Conservation (phyloP, 177 flowering plant species). For the Vitis hybrid region DNA sequence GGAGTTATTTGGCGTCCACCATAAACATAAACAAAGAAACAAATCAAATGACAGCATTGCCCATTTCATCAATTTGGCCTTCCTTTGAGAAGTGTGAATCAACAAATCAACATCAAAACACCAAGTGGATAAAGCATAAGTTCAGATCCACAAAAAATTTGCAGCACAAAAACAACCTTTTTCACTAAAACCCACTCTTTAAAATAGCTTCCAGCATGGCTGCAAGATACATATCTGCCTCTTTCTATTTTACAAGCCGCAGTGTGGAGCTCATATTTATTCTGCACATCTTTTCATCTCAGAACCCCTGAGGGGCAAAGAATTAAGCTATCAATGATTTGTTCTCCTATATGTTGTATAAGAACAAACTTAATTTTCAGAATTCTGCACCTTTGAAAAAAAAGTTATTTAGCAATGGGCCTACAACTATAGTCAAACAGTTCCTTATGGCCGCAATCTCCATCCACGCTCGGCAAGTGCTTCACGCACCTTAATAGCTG, state of each 20-base stretch:
- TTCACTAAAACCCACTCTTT: not conserved
- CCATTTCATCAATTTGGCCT: too few relatives aligned
- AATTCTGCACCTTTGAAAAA: not conserved
- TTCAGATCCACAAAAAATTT: too few relatives aligned
- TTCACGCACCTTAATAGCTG: slow-evolving; percentile 66
- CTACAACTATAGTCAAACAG: slow-evolving; percentile 2
- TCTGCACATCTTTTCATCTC: not conserved
- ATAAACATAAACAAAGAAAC: too few relatives aligned
- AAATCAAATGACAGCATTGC: too few relatives aligned
- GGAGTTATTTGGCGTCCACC: too few relatives aligned
- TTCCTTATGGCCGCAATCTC: slow-evolving; percentile 54
- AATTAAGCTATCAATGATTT: not conserved
- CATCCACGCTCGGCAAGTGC: slow-evolving; percentile 90
- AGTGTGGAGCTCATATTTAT: not conserved
- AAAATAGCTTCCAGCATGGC: not conserved
- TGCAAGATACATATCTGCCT: not conserved
- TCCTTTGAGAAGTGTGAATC: too few relatives aligned
- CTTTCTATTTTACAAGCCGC: slow-evolving; percentile 29
- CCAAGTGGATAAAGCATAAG: too few relatives aligned
- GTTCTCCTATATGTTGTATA: slow-evolving; percentile 1
- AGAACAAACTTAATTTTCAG: not conserved
- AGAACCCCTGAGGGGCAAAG: slow-evolving; percentile 7
- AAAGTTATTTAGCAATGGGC: not conserved
- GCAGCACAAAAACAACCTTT: too few relatives aligned
- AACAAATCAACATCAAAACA: too few relatives aligned